phyloP scores from a whole-genome alignment of 1,284 basidiomycete species.

The Rugosomyces carneus region DNA sequence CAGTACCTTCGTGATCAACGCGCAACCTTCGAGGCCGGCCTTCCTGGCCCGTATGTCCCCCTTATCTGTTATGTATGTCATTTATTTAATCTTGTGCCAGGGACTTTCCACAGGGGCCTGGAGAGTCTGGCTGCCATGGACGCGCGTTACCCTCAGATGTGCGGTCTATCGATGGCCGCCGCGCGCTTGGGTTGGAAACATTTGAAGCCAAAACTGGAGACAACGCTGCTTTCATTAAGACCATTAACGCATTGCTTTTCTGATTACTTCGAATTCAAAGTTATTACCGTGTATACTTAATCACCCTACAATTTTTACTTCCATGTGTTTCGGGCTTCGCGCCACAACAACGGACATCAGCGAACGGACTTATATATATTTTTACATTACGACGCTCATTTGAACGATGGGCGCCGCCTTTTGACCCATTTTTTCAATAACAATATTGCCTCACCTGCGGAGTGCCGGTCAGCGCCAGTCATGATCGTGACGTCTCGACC shows the following conservation, averaged over 20 bases:
- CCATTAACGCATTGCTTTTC: not conserved
- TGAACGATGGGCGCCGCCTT: no score
- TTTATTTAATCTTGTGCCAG: conserved; percentile 22
- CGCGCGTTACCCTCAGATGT: conserved; percentile 42
- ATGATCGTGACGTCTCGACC: not conserved
- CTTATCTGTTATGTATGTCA: not conserved
- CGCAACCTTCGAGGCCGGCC: conserved; percentile 44
- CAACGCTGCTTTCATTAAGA: not conserved
- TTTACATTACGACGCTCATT: no score
- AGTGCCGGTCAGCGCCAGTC: no score
- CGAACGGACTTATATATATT: no score
- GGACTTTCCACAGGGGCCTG: conserved; percentile 73
- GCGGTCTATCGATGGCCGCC: conserved; percentile 24
- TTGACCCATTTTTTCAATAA: no score
- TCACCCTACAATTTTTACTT: no score
- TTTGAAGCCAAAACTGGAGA: conserved; percentile 7
- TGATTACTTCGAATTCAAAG: not conserved
- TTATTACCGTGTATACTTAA: no score
- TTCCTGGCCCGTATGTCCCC: conserved; percentile 50
- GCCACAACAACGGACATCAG: no score
- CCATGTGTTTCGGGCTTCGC: no score
- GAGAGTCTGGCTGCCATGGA: conserved; percentile 54
- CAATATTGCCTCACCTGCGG: no score
- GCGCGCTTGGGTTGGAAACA: conserved; percentile 21
- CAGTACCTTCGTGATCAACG: conserved; percentile 60